A percentile compares a stretch with the other conserved stretches of the same genome.
Evolutionary conservation across 169 alveolate species (phyloP).

Genomic region (Plasmodium reichenowi): DNA sequence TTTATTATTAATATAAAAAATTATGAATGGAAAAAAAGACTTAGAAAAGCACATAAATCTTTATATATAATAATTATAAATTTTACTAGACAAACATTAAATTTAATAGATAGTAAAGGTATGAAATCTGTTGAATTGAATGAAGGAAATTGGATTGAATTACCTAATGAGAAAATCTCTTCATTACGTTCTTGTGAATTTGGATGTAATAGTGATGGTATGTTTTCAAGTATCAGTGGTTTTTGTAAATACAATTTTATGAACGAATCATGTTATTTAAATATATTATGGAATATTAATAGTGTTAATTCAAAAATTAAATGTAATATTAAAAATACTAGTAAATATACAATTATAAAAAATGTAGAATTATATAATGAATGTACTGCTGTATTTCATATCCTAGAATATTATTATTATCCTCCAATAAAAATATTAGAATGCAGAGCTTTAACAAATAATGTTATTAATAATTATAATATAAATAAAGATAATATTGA

Average conservation of each 20-base stretch:
- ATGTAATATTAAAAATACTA: conserved; percentile 82
- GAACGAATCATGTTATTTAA: conserved; percentile 84
- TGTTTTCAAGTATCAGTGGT: conserved; percentile 85
- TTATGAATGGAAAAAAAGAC: conserved; percentile 83
- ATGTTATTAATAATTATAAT: conserved; percentile 62
- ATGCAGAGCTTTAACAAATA: conserved; percentile 73
- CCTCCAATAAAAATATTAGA: conserved; percentile 78
- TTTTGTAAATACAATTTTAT: conserved; percentile 81
- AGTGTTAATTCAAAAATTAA: conserved; percentile 82
- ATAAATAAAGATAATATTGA: conserved; percentile 61
- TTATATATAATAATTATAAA: conserved; percentile 86
- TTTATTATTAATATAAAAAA: conserved; percentile 78
- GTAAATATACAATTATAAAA: conserved; percentile 80
- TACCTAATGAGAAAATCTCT: conserved; percentile 88
- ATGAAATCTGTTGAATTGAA: conserved; percentile 76
- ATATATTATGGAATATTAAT: conserved; percentile 84
- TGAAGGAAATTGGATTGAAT: conserved; percentile 88
- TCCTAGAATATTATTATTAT: conserved; percentile 82
- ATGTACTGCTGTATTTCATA: conserved; percentile 87
- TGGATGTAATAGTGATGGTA: conserved; percentile 87
- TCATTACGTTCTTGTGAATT: conserved; percentile 87
- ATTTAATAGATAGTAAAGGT: conserved; percentile 52
- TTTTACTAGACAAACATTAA: conserved; percentile 83
- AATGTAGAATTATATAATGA: conserved; percentile 87
- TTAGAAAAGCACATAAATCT: conserved; percentile 88